A percentile compares a stretch with the other conserved stretches of the same genome.
These are phyloP conservation scores for Plantago coronopus DNA, from an alignment of 305 asterid genomes.

Conservation along the genomic window DNA sequence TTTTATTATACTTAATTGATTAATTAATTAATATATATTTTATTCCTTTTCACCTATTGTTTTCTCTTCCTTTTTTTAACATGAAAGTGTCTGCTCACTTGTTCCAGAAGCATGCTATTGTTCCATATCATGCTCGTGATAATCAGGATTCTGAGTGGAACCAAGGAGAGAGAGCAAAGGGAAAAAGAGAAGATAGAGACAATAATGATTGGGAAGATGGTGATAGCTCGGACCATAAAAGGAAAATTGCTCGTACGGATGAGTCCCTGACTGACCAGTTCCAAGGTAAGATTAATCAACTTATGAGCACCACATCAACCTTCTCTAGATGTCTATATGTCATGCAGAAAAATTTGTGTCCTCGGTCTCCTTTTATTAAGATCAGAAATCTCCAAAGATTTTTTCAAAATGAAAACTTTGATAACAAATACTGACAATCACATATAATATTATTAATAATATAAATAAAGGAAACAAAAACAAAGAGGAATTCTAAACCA, in stretches of 20 bases:
- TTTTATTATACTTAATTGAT: too few relatives aligned
- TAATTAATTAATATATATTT: too few relatives aligned
- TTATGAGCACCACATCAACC: background rate
- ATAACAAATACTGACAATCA: too few relatives aligned
- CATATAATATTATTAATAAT: too few relatives aligned
- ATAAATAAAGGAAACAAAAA: too few relatives aligned
- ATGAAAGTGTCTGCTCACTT: slow-evolving; percentile 25
- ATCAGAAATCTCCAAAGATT: too few relatives aligned
- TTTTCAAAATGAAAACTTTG: too few relatives aligned
- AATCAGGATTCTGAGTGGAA: slow-evolving; percentile 51
- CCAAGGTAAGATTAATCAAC: slow-evolving; percentile 39
- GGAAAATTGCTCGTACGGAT: slow-evolving; percentile 50
- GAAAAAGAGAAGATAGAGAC: slow-evolving; percentile 46
- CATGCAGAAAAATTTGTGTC: slow-evolving; percentile 1
- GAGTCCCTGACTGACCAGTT: slow-evolving; percentile 47
- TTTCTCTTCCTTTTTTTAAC: background rate
- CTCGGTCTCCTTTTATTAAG: too few relatives aligned
- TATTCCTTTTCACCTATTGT: too few relatives aligned
- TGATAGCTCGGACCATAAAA: slow-evolving; percentile 36
- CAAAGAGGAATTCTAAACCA: too few relatives aligned
- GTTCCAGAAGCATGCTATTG: slow-evolving; percentile 53
- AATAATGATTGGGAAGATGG: slow-evolving; percentile 48
- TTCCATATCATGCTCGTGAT: slow-evolving; percentile 42
- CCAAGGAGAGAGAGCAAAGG: slow-evolving; percentile 47
- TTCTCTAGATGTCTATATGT: background rate